A percentile compares a stretch with the other conserved stretches of the same genome.
phyloP scores from a whole-genome alignment of 345 rosid species.

The Boechera stricta region DNA sequence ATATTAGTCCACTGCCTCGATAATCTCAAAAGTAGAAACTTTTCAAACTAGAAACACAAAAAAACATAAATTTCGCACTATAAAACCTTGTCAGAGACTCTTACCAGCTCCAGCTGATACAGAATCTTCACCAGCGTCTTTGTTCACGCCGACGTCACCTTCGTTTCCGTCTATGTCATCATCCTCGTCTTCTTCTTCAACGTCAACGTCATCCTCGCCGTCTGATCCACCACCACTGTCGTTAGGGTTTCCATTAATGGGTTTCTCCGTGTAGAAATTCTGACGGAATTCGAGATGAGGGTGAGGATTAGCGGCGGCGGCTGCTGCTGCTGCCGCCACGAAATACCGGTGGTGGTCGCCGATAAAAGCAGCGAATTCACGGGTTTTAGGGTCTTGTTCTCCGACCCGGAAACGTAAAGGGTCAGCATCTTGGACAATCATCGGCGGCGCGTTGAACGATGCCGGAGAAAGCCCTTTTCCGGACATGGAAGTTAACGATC shows the following conservation, averaged over 20 bases:
- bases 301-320: slow-evolving; percentile 43
- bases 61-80: background rate
- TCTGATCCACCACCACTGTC: slow-evolving; percentile 50
- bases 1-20: slow-evolving; percentile 31
- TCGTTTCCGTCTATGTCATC: slow-evolving; percentile 43
- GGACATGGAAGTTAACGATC: slow-evolving; percentile 37
- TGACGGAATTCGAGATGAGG: slow-evolving; percentile 42
- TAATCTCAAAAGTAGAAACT: slow-evolving; percentile 25
- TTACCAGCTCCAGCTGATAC: slow-evolving; percentile 45
- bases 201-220: slow-evolving; percentile 41
- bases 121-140: slow-evolving; percentile 31
- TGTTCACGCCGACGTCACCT: slow-evolving; percentile 37
- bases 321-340: slow-evolving; percentile 47
- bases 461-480: slow-evolving; percentile 40
- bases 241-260: slow-evolving; percentile 28
- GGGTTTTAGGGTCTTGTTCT: slow-evolving; percentile 45
- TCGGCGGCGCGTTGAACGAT: slow-evolving; percentile 34
- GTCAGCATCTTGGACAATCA: slow-evolving; percentile 47
- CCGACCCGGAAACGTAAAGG: slow-evolving; percentile 49
- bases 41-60: background rate
- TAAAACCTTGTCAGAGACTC: background rate
- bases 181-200: slow-evolving; percentile 44
- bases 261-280: slow-evolving; percentile 43
- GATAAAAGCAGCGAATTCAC: slow-evolving; percentile 45
- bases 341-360: slow-evolving; percentile 47